These are phyloP conservation scores for Eleusine coracana DNA, from an alignment of 176 grass and related monocot species.

Conservation along the genomic window DNA sequence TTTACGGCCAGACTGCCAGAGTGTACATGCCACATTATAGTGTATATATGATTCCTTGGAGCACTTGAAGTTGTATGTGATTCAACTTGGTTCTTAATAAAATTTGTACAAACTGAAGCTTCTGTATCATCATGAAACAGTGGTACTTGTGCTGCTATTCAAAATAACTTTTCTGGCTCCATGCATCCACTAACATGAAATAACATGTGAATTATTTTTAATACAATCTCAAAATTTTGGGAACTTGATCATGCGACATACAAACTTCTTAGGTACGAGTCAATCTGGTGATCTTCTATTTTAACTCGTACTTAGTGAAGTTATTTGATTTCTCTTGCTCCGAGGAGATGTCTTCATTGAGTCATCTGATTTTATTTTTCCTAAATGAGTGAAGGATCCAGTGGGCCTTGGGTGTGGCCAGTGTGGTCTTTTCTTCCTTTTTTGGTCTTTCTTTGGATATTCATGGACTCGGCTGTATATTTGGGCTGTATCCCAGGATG, in stretches of 20 bases:
- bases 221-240: background rate
- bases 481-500: background rate
- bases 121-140: background rate
- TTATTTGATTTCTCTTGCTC: background rate
- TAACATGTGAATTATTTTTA: background rate
- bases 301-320: slow-evolving; percentile 1
- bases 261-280: background rate
- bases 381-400: background rate
- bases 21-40: background rate
- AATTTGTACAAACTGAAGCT: background rate
- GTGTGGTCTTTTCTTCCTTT: background rate
- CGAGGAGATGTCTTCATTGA: slow-evolving; percentile 4
- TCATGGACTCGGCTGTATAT: background rate
- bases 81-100: background rate
- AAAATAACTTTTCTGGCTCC: slow-evolving; percentile 10
- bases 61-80: background rate
- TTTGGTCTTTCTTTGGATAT: background rate
- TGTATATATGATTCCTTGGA: slow-evolving; percentile 13
- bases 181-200: background rate
- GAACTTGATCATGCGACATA: background rate
- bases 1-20: background rate
- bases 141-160: background rate
- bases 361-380: background rate
- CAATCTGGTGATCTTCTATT: background rate
- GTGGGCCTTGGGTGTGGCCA: background rate